Base-by-base conservation (phyloP, 2,329 filamentous ascomycete species). In the Fusarium gaditjirri region DNA sequence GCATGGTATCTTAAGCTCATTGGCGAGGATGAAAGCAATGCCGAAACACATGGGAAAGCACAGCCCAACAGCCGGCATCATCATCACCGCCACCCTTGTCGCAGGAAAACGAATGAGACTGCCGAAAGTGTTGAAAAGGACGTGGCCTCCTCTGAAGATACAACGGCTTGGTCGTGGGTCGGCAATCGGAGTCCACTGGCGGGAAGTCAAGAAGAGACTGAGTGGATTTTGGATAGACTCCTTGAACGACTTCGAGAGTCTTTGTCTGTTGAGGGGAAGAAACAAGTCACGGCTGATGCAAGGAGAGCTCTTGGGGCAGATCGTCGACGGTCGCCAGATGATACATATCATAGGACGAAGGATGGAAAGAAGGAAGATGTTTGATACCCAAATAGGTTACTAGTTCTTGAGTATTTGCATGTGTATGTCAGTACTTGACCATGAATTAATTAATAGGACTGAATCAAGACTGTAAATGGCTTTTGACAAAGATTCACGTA, bases 1-100 rank as follows among this genome's bases (percentile, higher is more conserved):
- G 92, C 92, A 0, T 93, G 93, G 84, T 96, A 94, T 75, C 91
- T 95, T 12, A 88, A 89, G 27, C 85, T 97, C 36, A 93, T 97
- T n/a, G 89, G 89, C 50, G 88, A 91, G 76, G 88, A 91, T 77
- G 89, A 91, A 76, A 81, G 81, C 60, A 83, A 83, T 70, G 81
- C 86, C 5, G 79, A 82, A 10, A 86, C 81, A 23, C 89, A 91
- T 75, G 79, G 84, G n/a, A 84, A 82, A 63, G 80, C 81, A 11
- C 72, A 68, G 31, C 76, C 79, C 12, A 79, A 76, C 46, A 65
- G 71, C 31, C 77, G 72, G 41, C 71, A 60, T 35, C 65, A 65
- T 21, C 71, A 46, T 23, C 59, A 54, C 25, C 57, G 41, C 1
- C 57, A 72, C 19, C 46, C 53, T 19, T 23, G 31, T 4, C 43